Base-by-base conservation (phyloP, 2,329 filamentous ascomycete species). In the Clonostachys sp. region DNA sequence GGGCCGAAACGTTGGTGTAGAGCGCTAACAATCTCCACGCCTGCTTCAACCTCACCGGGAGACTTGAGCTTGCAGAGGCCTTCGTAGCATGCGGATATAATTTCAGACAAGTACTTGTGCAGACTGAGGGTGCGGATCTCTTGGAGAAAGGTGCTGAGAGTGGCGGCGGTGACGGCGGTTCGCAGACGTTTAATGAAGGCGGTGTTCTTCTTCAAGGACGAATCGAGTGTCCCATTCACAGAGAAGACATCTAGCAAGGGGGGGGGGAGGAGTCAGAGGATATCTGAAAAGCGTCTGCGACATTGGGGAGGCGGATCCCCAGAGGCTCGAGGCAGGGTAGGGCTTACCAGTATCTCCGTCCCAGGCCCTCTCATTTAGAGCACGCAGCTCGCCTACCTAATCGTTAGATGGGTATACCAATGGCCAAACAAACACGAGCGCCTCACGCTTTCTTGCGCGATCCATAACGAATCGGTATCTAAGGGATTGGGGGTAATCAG, bases 151-250 rank as follows among this genome's bases (percentile, higher is more conserved):
- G 90, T 94, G 55, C 81, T 75, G 47, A 91, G 83, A 47, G 87
- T 89, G 48, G 90, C 77, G 44, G 89, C 73, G 53, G 87, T 91
- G 53, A 97, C 85, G 50, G 90, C 89, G 49, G 92, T 96, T 57
- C 92, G 89, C 48, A 97, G 78, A 61, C 92, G 89, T 71, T 96
- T 96, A 63, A 97, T 97, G 67, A 97, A 96, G 55, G 91, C 91
- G 5, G 92, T 97, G 61, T 97, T 97, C 75, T 96, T 97, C 73
- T 96, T 96, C 66, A 97, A 78, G 45, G 91, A 94, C 45, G 92
- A 96, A 68, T 97, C 92, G 61, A 97, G 85, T 33, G 88, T 87
- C 61, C 81, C 80, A 66, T 82, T 84, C 57, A 94, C 84, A 46
- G 81, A 70, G 61, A 95, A 90, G 52, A 95, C 72, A 73, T 89